Evolutionary conservation across 108 stramenopile species (phyloP), one percentile per base, ranked within the genome.

Genomic region (Nitzschia sp.): DNA sequence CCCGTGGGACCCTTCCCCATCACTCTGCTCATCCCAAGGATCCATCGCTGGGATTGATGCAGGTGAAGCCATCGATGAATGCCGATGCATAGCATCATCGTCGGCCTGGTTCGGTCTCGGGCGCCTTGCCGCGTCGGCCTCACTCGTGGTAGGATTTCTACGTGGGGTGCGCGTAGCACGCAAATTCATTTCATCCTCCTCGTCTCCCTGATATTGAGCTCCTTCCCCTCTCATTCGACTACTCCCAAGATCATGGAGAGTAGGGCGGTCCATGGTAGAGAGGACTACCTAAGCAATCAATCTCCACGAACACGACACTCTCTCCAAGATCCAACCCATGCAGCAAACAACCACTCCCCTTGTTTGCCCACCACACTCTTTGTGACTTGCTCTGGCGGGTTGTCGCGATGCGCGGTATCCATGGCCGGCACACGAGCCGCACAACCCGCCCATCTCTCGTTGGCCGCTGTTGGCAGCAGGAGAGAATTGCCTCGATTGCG

Each of bases 321-420:
- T 57, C 56, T 29, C 26, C 33, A n/a, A n/a, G n/a, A n/a, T 47
- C 64, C 64, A 64, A 64, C 64, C 45, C 64, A 64, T 64, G 45
- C 64, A 64, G 64, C 64, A 48, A 32, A 32, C 56, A 57, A 28
- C 56, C 56, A 57, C 28, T 15, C 56, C 31, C 56, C 56, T 51
- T 51, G 49, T 51, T 51, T 51, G 49, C 49, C 49, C 8, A 19
- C 49, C 4, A 23, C 49, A 23, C n/a, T n/a, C n/a, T n/a, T n/a
- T n/a, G n/a, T n/a, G n/a, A n/a, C n/a, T n/a, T n/a, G n/a, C n/a
- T n/a, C n/a, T n/a, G n/a, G n/a, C n/a, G n/a, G n/a, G n/a, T n/a
- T n/a, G n/a, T n/a, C n/a, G n/a, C 38, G 38, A 42, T 42, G 38
- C 38, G 38, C 38, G 38, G 9, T 42, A 42, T 13, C 13, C 38